Evolutionary conservation across 2,329 filamentous ascomycete species (phyloP).

Genomic region (Epichloe coenophiala): DNA sequence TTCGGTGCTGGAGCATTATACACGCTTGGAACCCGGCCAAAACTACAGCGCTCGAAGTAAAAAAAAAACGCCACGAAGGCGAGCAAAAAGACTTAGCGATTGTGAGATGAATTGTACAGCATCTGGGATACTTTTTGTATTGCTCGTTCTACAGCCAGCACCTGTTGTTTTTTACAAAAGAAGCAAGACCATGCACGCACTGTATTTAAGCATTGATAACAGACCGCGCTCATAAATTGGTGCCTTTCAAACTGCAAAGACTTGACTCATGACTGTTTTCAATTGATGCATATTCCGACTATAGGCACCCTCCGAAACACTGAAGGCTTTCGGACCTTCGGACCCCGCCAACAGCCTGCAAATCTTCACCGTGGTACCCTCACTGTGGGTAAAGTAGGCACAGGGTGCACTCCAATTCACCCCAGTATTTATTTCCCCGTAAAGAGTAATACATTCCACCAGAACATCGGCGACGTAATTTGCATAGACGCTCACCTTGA

Average conservation of each 20-base stretch:
- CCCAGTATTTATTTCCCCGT: not conserved
- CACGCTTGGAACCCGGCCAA: slow-evolving; percentile 50
- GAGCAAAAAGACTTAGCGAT: not conserved
- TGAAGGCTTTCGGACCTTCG: not conserved
- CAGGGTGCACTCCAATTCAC: not conserved
- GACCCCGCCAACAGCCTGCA: slow-evolving; percentile 6
- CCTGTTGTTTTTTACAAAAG: not conserved
- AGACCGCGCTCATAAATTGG: not conserved
- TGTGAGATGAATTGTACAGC: not conserved
- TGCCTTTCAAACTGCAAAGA: not conserved
- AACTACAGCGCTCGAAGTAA: slow-evolving; percentile 3
- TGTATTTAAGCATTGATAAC: not conserved
- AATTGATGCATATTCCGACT: slow-evolving; percentile 11
- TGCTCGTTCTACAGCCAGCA: not conserved
- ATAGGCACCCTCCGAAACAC: slow-evolving; percentile 14
- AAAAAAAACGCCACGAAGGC: not conserved
- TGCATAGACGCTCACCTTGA: not conserved
- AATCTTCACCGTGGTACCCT: not conserved
- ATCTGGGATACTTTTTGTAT: not conserved
- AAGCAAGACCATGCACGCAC: not conserved
- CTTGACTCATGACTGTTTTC: slow-evolving; percentile 3
- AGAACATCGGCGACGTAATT: not conserved
- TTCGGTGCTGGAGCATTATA: slow-evolving; percentile 88
- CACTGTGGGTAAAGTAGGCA: not conserved
- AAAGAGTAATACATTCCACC: not conserved